Evolutionary conservation across 2,329 filamentous ascomycete genomes (phyloP).

Genomic region (Colletotrichum cuscutae): DNA sequence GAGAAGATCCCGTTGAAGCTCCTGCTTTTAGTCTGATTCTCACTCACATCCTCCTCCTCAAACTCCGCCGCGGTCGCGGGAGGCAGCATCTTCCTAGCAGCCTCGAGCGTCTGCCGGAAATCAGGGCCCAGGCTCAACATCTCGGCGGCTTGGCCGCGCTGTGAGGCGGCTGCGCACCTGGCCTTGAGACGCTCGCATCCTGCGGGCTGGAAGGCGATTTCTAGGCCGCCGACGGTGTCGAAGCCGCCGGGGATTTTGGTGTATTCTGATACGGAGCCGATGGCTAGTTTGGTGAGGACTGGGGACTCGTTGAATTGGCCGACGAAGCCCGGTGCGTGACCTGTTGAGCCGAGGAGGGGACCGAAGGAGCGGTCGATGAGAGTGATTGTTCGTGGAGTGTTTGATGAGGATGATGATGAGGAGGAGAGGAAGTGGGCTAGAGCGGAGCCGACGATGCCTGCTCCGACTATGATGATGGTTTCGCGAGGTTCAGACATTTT

Average conservation of each 20-base stretch:
- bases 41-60: neutral
- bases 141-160: neutral
- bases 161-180: neutral
- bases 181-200: neutral
- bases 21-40: neutral
- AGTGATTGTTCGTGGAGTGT: neutral
- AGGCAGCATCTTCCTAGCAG: neutral
- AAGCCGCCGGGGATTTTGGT: conserved; percentile 16
- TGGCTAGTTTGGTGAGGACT: conserved; percentile 17
- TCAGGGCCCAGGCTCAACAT: neutral
- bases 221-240: conserved; percentile 14
- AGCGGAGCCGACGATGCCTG: conserved; percentile 49
- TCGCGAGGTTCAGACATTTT: conserved; percentile 15
- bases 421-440: conserved; percentile 45
- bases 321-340: conserved; percentile 20
- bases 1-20: conserved; percentile 26
- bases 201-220: neutral
- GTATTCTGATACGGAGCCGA: conserved; percentile 14
- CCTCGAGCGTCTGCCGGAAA: conserved; percentile 1
- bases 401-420: conserved; percentile 17
- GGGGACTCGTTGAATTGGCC: conserved; percentile 24
- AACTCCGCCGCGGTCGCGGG: neutral
- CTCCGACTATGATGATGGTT: conserved; percentile 49
- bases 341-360: conserved; percentile 19
- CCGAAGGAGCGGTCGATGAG: conserved; percentile 17